Base-by-base conservation (phyloP, 2,329 filamentous ascomycete species). In the Exophiala mesophila region DNA sequence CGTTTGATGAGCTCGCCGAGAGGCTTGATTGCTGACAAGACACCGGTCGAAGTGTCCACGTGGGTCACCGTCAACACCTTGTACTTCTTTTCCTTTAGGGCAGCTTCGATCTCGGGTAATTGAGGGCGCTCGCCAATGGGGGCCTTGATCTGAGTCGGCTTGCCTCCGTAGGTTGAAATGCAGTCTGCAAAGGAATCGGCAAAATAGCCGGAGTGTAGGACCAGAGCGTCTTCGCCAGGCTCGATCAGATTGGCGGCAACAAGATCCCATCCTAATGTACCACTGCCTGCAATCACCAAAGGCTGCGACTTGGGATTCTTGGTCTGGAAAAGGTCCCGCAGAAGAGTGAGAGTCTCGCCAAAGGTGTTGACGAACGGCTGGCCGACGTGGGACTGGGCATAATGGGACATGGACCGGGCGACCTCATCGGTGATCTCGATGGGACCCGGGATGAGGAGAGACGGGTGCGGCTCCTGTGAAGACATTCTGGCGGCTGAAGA, bases 151-250 rank as follows among this genome's bases (percentile, higher is more conserved):
- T 95, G 87, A 47, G 88, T 95, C 16, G 88, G 84, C 56, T 88
- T 85, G 57, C 83, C 88, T 50, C 92, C 90, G 63, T 98, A 98
- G 26, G 86, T 86, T 61, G 83, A 77, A 62, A 98, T 79, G 69
- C 89, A 96, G 68, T 94, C 83, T 54, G 87, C 86, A 62, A 98
- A 96, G 45, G 83, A 88, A 64, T 97, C 89, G 55, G 85, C 89
- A 62, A 98, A 98, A 77, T 98, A 98, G 54, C 92, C 92, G 30
- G 88, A 94, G 72, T 94, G 89, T 13, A 98, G 78, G 41, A 98
- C 89, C 29, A 98, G 77, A 17, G 85, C 92, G 45, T 95, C 79
- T 61, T 98, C 92, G 47, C 86, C 89, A 37, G 82, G 77, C 71
- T 98, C 90, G 48, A 87, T 76, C 50, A 98, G 71, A 71, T 97